These are phyloP conservation scores for Lactuca saligna DNA, from an alignment of 129 eudicot genomes.

Conservation along the genomic window DNA sequence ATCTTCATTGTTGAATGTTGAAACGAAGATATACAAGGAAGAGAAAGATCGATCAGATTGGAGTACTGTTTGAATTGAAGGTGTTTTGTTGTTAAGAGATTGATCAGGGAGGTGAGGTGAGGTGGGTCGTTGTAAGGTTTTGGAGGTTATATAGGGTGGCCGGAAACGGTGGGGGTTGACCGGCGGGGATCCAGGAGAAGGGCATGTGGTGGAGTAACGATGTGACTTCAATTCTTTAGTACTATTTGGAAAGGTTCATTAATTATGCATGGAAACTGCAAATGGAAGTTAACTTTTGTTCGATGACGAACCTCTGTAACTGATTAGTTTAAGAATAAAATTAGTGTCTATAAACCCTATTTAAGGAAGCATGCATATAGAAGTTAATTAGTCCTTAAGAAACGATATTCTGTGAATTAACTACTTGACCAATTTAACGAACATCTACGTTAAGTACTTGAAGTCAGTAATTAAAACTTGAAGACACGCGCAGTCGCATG, in stretches of 20 bases:
- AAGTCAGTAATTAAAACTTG: background rate
- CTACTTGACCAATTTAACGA: background rate
- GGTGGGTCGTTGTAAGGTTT: slow-evolving; percentile 11
- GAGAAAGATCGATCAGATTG: background rate
- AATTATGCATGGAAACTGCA: slow-evolving; percentile 30
- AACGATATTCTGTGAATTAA: background rate
- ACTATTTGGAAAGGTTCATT: background rate
- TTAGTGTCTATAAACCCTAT: slow-evolving; percentile 1
- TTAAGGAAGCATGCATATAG: background rate
- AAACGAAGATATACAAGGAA: too few relatives aligned
- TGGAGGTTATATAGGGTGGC: slow-evolving; percentile 30
- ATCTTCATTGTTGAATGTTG: slow-evolving; percentile 33
- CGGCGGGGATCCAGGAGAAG: slow-evolving; percentile 34
- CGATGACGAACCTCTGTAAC: background rate
- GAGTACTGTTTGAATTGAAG: background rate
- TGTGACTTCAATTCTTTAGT: slow-evolving; percentile 10
- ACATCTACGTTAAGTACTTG: background rate
- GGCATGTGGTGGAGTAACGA: slow-evolving; percentile 27
- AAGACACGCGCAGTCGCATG: background rate
- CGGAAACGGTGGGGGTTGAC: slow-evolving; percentile 27
- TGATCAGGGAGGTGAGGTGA: background rate
- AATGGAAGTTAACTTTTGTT: slow-evolving; percentile 18
- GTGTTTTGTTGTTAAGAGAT: background rate
- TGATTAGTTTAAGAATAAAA: background rate
- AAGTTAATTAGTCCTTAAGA: slow-evolving; percentile 16